Base-by-base conservation (phyloP, 73 alveolate species). In the Symbiodinium natans region DNA sequence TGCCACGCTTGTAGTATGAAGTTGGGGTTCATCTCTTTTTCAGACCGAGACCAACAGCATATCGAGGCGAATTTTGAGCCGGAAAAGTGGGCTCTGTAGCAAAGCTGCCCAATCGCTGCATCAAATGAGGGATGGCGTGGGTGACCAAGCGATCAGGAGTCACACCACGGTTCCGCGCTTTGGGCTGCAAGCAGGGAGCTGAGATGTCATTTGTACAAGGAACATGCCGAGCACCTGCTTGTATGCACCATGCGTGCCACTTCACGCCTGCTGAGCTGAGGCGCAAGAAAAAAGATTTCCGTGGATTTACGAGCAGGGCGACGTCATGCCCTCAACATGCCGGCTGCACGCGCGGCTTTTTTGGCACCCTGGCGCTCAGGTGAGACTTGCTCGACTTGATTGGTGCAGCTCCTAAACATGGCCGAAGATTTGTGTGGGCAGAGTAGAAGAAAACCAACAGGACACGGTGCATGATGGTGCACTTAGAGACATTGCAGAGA, bases 311-410 rank as follows among this genome's bases (percentile, higher is more conserved):
- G n/a, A 39, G 19, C 4, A 52, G 54, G 93, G 71, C 23, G 71
- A 52, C 31, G 71, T 8, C 71, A 29, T 8, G 23, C 17, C 71
- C 71, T n/a, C n/a, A n/a, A n/a, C n/a, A n/a, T n/a, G n/a, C n/a
- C n/a, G n/a, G n/a, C n/a, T 54, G 74, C 29, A 15, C 21, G 74
- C 75, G 27, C 27, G 75, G 75, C 31, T 56, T 56, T 56, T 21
- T 2, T 29, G 75, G 75, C 27, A 21, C 27, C 17, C 31, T 21
- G 5, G 75, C 25, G 86, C 86, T 0, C 56, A 87, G 95, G 95
- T 68, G 86, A 56, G 95, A 86, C 95, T 88, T 39, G 95, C 95
- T 54, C 77, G 95, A 39, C 48, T 88, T 15, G 95, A 88, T 88
- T 88, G 95, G 95, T 15, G 73, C 39, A 29, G 80, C 38, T 23